phyloP scores from a whole-genome alignment of 352 stramenopile species.

The Globisporangium abappressorium region DNA sequence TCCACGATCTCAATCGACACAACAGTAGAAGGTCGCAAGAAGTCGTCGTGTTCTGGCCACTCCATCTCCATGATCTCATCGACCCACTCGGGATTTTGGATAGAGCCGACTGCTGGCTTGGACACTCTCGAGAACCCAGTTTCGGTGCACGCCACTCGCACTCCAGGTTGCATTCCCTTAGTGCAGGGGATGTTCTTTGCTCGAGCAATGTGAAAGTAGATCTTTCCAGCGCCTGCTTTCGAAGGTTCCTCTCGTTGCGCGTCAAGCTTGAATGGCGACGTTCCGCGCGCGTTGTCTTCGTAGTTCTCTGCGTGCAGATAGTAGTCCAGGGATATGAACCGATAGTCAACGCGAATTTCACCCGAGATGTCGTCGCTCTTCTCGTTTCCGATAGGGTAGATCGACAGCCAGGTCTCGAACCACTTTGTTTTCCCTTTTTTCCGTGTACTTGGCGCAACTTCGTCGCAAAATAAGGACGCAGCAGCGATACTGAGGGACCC shows the following conservation, averaged over 20 bases:
- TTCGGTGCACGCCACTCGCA: constrained; percentile 21
- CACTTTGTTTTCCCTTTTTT: constrained; percentile 26
- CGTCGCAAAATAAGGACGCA: constrained; percentile 26
- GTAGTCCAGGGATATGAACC: constrained; percentile 37
- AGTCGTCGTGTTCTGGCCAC: constrained; percentile 11
- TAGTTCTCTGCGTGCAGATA: constrained; percentile 17
- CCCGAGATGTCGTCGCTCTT: constrained; percentile 19
- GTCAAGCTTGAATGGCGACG: constrained; percentile 8
- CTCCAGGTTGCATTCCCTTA: constrained; percentile 37
- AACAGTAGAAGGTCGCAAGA: not conserved
- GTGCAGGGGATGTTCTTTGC: constrained; percentile 26
- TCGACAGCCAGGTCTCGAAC: constrained; percentile 45
- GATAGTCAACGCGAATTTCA: constrained; percentile 49
- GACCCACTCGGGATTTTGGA: constrained; percentile 30
- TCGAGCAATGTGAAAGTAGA: constrained; percentile 35
- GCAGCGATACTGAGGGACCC: constrained; percentile 29
- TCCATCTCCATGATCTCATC: constrained; percentile 26
- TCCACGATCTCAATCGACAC: constrained; percentile 43
- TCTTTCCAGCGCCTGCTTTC: constrained; percentile 14
- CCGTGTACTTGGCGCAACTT: not conserved
- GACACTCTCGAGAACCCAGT: constrained; percentile 23
- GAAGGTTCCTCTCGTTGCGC: not conserved
- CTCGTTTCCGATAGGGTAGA: constrained; percentile 21
- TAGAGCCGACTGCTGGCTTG: constrained; percentile 28
- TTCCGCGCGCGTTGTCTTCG: not conserved